A percentile compares a stretch with the other conserved stretches of the same genome.
phyloP scores from a whole-genome alignment of 2,329 filamentous ascomycete genomes.

The Lachnellula subtilissima region DNA sequence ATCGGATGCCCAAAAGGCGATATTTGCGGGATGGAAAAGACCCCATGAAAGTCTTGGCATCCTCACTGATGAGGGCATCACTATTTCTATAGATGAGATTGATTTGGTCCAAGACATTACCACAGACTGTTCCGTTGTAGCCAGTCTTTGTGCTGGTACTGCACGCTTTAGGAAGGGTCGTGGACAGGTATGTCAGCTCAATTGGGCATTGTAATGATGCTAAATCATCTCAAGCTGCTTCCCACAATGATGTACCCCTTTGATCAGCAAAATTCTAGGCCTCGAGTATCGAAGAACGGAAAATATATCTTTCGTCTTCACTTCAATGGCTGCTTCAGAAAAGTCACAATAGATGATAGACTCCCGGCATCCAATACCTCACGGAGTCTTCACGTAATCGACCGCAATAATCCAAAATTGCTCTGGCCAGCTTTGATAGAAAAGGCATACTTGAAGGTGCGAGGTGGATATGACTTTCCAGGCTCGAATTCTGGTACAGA shows the following conservation, averaged over 20 bases:
- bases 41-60: conserved; percentile 59
- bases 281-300: conserved; percentile 67
- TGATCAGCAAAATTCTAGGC: conserved; percentile 51
- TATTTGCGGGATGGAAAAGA: conserved; percentile 81
- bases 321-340: conserved; percentile 90
- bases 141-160: conserved; percentile 81
- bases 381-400: conserved; percentile 79
- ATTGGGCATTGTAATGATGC: not conserved
- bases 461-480: conserved; percentile 95
- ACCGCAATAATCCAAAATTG: conserved; percentile 73
- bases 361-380: conserved; percentile 72
- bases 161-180: conserved; percentile 65
- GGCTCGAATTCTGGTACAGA: conserved; percentile 97
- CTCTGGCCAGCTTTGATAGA: conserved; percentile 92
- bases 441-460: conserved; percentile 92
- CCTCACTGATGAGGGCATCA: conserved; percentile 40
- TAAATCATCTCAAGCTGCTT: conserved; percentile 50
- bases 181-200: conserved; percentile 50
- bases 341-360: conserved; percentile 83
- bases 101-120: conserved; percentile 94
- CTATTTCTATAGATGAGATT: conserved; percentile 54
- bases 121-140: conserved; percentile 95
- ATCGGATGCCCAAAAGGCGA: conserved; percentile 66
- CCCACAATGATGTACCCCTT: conserved; percentile 72
- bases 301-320: conserved; percentile 91